Evolutionary conservation across 169 alveolate species (phyloP), one percentile per base, ranked within the genome.

Genomic region (Plasmodium cynomolgi): DNA sequence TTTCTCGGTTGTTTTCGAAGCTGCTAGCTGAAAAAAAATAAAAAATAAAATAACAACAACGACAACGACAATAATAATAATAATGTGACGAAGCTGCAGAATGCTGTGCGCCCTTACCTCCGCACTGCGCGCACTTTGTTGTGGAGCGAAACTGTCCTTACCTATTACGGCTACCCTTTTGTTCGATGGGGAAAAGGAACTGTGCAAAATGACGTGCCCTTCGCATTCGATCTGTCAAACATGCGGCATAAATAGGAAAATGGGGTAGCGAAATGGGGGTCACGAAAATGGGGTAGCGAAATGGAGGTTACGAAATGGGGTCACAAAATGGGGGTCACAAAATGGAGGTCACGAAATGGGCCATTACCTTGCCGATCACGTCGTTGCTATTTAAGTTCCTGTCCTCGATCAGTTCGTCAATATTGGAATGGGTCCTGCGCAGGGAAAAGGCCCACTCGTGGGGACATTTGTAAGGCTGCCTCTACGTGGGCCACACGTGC

Each of bases 101-200:
- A 50, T 50, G 39, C 13, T 3, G 84, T 37, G 31, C 44, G 72
- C 26, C 29, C 37, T 68, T 26, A 68, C 5, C n/a, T 68, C 41
- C 31, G 17, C 31, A 68, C 17, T 73, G 37, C 72, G 41, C 68
- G 13, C 62, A 23, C 68, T 33, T 34, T 8, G 54, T 50, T 81
- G 31, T 37, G 15, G 20, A 26, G 37, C 29, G 26, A 58, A 33
- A 56, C 15, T 17, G 31, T 26, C 15, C 72, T 17, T 86, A 86
- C 93, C 84, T 34, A 86, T 86, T 75, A 86, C 81, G 20, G 93
- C 93, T 11, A 86, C 54, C 44, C 81, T 86, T 86, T 77, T 84
- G 41, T 77, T 77, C 62, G 93, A 86, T 37, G 72, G 29, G 34
- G 93, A 86, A 86, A 86, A 86, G 34, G 93, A 75, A 77, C 86